phyloP scores from a whole-genome alignment of 495 filamentous ascomycete genomes.

The Tuber microsphaerosporum region DNA sequence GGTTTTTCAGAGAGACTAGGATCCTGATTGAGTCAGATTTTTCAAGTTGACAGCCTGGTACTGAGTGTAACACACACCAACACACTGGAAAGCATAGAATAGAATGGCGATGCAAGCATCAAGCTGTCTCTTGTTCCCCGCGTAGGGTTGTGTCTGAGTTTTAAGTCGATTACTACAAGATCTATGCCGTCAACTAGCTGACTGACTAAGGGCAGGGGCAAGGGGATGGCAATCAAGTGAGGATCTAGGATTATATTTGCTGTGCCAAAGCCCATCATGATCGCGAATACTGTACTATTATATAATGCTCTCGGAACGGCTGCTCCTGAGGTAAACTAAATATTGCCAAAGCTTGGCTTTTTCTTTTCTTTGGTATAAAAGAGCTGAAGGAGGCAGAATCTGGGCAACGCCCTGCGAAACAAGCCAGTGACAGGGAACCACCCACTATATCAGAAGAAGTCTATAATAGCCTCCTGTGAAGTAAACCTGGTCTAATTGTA shows the following conservation, averaged over 20 bases:
- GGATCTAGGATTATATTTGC: neutral
- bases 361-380: too few relatives aligned
- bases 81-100: too few relatives aligned
- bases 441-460: neutral
- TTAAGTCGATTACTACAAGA: neutral
- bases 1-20: too few relatives aligned
- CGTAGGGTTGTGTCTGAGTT: neutral
- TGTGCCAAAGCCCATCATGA: neutral
- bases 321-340: too few relatives aligned
- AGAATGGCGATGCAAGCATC: neutral
- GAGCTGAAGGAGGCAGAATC: too few relatives aligned
- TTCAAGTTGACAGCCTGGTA: too few relatives aligned
- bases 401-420: neutral
- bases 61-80: too few relatives aligned
- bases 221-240: neutral
- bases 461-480: neutral
- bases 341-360: too few relatives aligned
- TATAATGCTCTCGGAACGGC: too few relatives aligned
- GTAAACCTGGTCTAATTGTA: too few relatives aligned
- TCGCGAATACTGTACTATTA: neutral
- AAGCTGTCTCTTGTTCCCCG: neutral
- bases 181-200: neutral
- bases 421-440: neutral
- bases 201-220: neutral
- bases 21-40: too few relatives aligned